A percentile compares a stretch with the other conserved stretches of the same genome.
These are phyloP conservation scores for Penicillium lividum DNA, from an alignment of 495 filamentous ascomycete genomes.

Conservation along the genomic window DNA sequence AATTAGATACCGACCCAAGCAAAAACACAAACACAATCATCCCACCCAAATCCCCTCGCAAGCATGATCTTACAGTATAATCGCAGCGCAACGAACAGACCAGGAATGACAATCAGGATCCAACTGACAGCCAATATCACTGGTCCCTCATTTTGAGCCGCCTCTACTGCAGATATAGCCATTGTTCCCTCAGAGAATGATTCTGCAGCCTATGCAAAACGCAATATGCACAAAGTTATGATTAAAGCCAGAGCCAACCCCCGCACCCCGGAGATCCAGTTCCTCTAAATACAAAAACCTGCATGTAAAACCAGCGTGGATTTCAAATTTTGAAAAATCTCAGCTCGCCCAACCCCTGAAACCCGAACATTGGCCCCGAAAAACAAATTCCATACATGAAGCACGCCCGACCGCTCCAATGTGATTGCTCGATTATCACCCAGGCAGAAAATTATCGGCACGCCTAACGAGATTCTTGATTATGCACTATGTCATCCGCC, in stretches of 20 bases:
- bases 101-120: constrained; percentile 16
- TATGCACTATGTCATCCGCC: not conserved
- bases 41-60: constrained; percentile 11
- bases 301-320: too few species aligned
- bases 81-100: constrained; percentile 12
- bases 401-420: too few species aligned
- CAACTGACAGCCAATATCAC: constrained; percentile 15
- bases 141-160: constrained; percentile 10
- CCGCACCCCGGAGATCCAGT: not conserved
- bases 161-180: not conserved
- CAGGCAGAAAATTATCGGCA: not conserved
- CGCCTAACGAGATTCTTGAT: not conserved
- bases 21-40: constrained; percentile 12
- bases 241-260: not conserved
- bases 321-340: not conserved
- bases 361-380: not conserved
- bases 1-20: constrained; percentile 10
- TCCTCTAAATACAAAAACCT: too few species aligned
- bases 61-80: constrained; percentile 16
- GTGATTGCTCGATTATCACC: not conserved
- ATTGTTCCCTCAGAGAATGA: not conserved
- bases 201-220: not conserved
- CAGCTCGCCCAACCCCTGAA: not conserved
- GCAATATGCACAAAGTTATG: not conserved
- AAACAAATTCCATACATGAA: too few species aligned